A percentile compares a stretch with the other conserved stretches of the same genome.
Evolutionary conservation across 1,284 basidiomycete species (phyloP).

Genomic region (Puccinia horiana): DNA sequence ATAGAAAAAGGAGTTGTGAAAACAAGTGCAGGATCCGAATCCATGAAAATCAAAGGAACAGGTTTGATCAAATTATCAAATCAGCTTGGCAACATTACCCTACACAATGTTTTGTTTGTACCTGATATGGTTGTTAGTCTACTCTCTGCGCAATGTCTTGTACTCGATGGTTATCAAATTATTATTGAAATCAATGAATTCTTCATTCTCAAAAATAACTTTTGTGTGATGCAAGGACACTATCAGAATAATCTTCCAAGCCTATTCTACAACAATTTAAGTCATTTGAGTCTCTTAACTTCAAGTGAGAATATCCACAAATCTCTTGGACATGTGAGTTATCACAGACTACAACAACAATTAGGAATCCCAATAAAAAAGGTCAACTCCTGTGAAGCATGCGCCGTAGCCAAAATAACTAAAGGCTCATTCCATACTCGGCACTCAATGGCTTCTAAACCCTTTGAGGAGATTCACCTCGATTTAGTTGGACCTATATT

Average conservation of each 20-base stretch:
- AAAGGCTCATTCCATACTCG: background rate
- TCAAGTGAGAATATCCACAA: background rate
- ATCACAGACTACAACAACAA: background rate
- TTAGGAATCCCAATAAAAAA: background rate
- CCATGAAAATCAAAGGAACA: background rate
- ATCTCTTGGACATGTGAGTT: background rate
- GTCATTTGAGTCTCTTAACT: background rate
- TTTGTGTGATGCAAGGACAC: background rate
- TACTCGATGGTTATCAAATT: background rate
- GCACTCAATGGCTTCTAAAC: background rate
- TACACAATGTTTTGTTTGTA: constrained; percentile 2
- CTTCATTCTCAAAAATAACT: background rate
- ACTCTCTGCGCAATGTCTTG: background rate
- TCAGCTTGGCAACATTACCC: background rate
- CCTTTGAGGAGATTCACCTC: background rate
- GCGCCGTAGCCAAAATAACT: background rate
- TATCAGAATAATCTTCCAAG: background rate
- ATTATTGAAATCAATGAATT: background rate
- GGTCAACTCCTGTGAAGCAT: background rate
- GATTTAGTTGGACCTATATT: background rate
- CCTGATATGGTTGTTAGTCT: background rate
- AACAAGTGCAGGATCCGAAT: background rate
- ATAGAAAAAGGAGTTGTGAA: background rate
- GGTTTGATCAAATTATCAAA: background rate
- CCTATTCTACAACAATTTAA: background rate